Base-by-base conservation (phyloP, 495 filamentous ascomycete species). In the Podospora pseudocomata region DNA sequence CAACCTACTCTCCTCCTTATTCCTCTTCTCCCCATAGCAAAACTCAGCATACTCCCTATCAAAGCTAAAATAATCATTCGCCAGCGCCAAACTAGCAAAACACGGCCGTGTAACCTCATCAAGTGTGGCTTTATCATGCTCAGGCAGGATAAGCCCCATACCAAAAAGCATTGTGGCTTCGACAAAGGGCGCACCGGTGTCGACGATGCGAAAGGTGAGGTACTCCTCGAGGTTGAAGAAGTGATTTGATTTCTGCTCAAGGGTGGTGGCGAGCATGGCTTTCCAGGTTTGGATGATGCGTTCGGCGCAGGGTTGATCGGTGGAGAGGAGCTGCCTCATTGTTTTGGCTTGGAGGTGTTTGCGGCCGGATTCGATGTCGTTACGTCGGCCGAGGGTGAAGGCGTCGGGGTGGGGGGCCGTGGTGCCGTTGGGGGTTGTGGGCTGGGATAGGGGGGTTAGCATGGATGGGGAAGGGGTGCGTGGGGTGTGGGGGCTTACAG, bases 1-100 rank as follows among this genome's bases (percentile, higher is more conserved):
- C 34, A 39, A 23, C 23, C 23, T 39, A 11, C 1, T 39, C 34
- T 39, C 34, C 34, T 11, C 34, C 3, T 39, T 39, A 23, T 23
- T 23, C 34, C 34, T 11, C 34, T 39, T 39, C 0, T 39, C 1
- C 58, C 28, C 34, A 49, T 15, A 34, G 28, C 26, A 57, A 30
- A 18, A 62, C 9, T 55, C 64, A 57, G 26, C 26, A 49, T 28
- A 66, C 23, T 66, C 64, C 0, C 28, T 53, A 28, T 68, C 54
- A 16, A 57, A 65, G 2, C 34, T 64, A 20, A 63, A 60, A n/a
- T 65, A 64, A 15, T 68, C 67, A 39, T 68, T 68, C 6, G 61
- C 61, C 7, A 68, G 44, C 27, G 44, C 62, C 2, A 60, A 19
- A 13, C 39, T 11, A 5, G 61, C 67, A 23, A 11, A 58, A 55